Base-by-base conservation (phyloP, 2,329 filamentous ascomycete species). In the Trichophyton schoenleinii region DNA sequence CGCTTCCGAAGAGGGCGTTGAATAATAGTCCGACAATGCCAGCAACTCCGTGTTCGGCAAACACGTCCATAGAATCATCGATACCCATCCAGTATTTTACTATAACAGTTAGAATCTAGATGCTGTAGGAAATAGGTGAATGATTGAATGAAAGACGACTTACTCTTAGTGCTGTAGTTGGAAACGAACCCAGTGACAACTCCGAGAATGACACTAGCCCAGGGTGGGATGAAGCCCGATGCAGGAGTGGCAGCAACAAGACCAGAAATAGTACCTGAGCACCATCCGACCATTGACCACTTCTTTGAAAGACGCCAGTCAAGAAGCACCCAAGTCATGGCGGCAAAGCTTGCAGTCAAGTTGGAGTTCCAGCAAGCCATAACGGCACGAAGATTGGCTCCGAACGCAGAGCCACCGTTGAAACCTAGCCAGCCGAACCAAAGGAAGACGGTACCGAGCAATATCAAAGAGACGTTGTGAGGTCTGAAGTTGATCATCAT, bases 401-500 rank as follows among this genome's bases (percentile, higher is more conserved):
- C 91, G 68, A 96, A 96, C 44, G 92, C 80, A 25, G 91, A 96
- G 66, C 94, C 94, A 69, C 92, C 94, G 81, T 99, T 99, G 84
- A 99, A 99, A 61, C 91, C 94, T 66, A 99, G 81, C 94, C 94
- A 99, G 70, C 94, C 94, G 70, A 97, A 97, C 91, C 91, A 97
- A 61, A 99, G 89, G 69, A 99, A 83, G 66, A 96, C 83, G 2
- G 94, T 97, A 65, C 94, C 94, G 68, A 97, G 87, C 0, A 94
- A 91, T 77, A 99, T 96, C 70, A 97, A 83, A 4, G 91, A 96
- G 67, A 97, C 94, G 79, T 99, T 99, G 81, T 99, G 94, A 18
- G 94, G 94, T 67, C 94, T 89, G 83, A 97, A 97, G 83, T 97
- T 97, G 77, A 96, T 84, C 89, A 97, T 96, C 91, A 97, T 96